A percentile compares a stretch with the other conserved stretches of the same genome.
These are phyloP conservation scores for Coix lacrymajobi DNA, from an alignment of 176 grass and related monocot genomes.

Conservation along the genomic window DNA sequence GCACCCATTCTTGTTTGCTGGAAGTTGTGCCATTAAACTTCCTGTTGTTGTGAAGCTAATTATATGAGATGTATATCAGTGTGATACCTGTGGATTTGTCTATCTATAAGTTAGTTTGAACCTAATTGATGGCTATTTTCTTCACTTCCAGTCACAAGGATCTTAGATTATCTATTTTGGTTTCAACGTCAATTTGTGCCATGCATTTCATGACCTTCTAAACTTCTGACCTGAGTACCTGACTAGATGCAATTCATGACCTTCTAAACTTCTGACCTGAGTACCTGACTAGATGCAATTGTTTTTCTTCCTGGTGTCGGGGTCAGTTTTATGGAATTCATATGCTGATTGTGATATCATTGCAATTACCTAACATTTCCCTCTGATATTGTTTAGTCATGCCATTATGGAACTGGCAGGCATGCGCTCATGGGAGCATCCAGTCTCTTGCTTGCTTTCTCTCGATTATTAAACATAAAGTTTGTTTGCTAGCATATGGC, in stretches of 20 bases:
- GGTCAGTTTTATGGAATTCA: not conserved
- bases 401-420: not conserved
- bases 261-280: too few species aligned
- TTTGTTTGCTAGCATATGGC: not conserved
- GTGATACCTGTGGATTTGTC: not conserved
- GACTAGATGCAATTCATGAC: not conserved
- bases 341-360: not conserved
- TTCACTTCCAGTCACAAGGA: not conserved
- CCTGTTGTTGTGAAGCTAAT: not conserved
- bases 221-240: not conserved
- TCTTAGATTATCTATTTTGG: not conserved
- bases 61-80: not conserved
- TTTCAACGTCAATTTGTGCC: not conserved
- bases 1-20: constrained; percentile 21
- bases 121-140: not conserved
- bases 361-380: not conserved
- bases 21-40: not conserved
- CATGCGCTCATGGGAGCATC: not conserved
- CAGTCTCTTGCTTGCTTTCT: not conserved
- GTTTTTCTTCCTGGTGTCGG: not conserved
- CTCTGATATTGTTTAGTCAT: not conserved
- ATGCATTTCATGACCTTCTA: not conserved
- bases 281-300: too few species aligned
- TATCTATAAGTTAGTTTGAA: not conserved
- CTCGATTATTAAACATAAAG: not conserved